Percentiles rank a stretch among this genome's conserved stretches.
These are phyloP conservation scores for Logfia minima DNA, from an alignment of 129 eudicot genomes.

Conservation along the genomic window DNA sequence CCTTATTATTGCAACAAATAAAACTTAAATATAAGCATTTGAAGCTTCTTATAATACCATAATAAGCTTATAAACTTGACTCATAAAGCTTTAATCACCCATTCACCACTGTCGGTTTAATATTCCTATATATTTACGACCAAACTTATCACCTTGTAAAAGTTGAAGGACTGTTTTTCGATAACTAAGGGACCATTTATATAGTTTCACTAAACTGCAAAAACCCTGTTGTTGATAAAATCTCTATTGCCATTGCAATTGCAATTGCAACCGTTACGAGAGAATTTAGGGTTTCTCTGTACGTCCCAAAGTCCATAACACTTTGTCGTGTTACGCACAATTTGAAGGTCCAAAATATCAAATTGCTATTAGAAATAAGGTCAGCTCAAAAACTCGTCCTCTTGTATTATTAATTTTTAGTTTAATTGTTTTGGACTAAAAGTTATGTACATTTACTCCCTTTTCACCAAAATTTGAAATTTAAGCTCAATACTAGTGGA, in stretches of 20 bases:
- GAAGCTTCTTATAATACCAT: too few relatives aligned
- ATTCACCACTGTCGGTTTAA: too few relatives aligned
- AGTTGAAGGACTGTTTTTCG: neutral
- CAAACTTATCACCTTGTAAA: neutral
- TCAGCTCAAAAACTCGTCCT: neutral
- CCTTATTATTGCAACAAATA: too few relatives aligned
- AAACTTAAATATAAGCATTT: too few relatives aligned
- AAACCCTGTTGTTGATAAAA: constrained; percentile 39
- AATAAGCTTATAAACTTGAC: too few relatives aligned
- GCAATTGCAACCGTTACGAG: neutral
- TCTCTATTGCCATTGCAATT: neutral
- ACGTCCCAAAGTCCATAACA: neutral
- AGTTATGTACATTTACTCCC: neutral
- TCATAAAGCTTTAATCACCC: too few relatives aligned
- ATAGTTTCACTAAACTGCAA: constrained; percentile 15
- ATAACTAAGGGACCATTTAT: constrained; percentile 5
- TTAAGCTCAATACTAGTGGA: neutral
- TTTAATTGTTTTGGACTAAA: neutral
- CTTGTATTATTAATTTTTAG: neutral
- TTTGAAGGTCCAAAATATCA: neutral
- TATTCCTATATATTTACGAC: too few relatives aligned
- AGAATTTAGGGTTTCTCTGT: neutral
- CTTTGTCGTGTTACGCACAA: neutral
- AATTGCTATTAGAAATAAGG: neutral
- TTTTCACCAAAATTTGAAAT: too few relatives aligned